These are phyloP conservation scores for Nemania bipapillata DNA, from an alignment of 2,329 filamentous ascomycete genomes.

Conservation along the genomic window DNA sequence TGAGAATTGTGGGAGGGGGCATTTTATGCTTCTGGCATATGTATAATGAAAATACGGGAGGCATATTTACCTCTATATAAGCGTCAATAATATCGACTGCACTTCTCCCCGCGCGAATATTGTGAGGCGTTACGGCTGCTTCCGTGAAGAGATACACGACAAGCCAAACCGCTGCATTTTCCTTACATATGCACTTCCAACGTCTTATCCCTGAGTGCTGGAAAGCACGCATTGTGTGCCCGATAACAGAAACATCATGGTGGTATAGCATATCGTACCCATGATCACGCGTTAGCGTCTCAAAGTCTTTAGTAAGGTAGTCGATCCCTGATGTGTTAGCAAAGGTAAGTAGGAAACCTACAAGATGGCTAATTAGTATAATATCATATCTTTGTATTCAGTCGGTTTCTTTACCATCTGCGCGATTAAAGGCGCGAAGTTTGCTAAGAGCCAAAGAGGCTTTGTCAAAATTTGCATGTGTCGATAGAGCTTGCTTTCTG, in stretches of 20 bases:
- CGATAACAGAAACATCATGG: slow-evolving; percentile 12
- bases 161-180: slow-evolving; percentile 15
- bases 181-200: slow-evolving; percentile 7
- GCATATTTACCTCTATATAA: slow-evolving; percentile 18
- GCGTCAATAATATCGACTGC: slow-evolving; percentile 18
- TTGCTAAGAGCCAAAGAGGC: slow-evolving; percentile 21
- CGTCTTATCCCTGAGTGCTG: slow-evolving; percentile 13
- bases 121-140: slow-evolving; percentile 22
- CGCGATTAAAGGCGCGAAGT: slow-evolving; percentile 20
- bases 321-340: slow-evolving; percentile 25
- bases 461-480: slow-evolving; percentile 16
- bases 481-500: slow-evolving; percentile 12
- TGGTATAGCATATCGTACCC: slow-evolving; percentile 19
- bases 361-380: neutral
- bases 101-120: slow-evolving; percentile 24
- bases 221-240: slow-evolving; percentile 28
- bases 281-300: neutral
- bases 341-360: slow-evolving; percentile 25
- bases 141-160: slow-evolving; percentile 27
- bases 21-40: too few relatives aligned
- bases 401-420: slow-evolving; percentile 10
- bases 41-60: too few relatives aligned
- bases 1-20: neutral
- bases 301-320: slow-evolving; percentile 22
- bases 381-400: neutral